Conservation (phyloP, 345 rosid species). For the Salix koriyanagi region DNA sequence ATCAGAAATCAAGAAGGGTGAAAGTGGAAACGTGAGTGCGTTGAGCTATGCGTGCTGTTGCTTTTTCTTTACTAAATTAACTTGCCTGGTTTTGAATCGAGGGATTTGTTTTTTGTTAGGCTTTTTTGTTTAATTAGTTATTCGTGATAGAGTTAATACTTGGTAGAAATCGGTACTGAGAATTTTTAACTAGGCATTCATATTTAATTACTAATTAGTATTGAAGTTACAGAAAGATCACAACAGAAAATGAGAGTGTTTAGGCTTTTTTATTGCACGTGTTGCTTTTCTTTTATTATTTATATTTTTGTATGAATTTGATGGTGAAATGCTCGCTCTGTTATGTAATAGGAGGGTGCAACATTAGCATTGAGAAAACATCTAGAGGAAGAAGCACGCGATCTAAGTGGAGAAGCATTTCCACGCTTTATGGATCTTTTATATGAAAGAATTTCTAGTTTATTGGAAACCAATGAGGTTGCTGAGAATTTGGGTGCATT, state of each 20-base stretch:
- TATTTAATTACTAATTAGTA: not conserved
- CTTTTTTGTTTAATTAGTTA: not conserved
- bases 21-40: not conserved
- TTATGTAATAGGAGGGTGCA: constrained; percentile 63
- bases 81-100: not conserved
- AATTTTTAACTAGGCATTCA: not conserved
- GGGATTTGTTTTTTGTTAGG: not conserved
- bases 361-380: constrained; percentile 77
- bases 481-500: constrained; percentile 91
- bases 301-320: constrained; percentile 3
- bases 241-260: not conserved
- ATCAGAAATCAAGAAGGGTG: not conserved
- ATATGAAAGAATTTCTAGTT: constrained; percentile 63
- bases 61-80: not conserved
- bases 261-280: not conserved
- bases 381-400: constrained; percentile 81
- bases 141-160: not conserved
- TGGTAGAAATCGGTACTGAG: not conserved
- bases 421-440: constrained; percentile 85
- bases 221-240: not conserved
- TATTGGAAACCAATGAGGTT: constrained; percentile 66
- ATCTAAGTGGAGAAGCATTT: constrained; percentile 83
- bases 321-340: constrained; percentile 4
- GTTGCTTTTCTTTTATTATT: not conserved
- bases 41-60: not conserved